A percentile compares a stretch with the other conserved stretches of the same genome.
phyloP scores from a whole-genome alignment of 805 yeast genomes.

The Scheffersomyces amazonensis region DNA sequence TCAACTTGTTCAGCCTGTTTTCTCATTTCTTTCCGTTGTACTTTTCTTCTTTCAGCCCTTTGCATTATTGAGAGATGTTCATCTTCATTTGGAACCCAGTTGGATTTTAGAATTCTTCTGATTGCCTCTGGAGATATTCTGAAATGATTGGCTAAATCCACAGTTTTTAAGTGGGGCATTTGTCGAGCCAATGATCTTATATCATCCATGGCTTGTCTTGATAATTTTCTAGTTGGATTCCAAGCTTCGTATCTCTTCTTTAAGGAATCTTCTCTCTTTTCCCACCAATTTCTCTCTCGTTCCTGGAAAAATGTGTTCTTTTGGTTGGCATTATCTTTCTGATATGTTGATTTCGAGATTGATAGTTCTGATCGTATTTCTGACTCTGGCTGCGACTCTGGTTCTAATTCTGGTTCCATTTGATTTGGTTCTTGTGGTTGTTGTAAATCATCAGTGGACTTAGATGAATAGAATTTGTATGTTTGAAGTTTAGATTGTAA shows the following conservation, averaged over 20 bases:
- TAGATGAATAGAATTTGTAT: too few species aligned
- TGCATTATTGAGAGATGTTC: constrained; percentile 44
- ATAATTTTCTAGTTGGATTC: constrained; percentile 65
- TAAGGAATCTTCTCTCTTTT: constrained; percentile 62
- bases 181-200: constrained; percentile 53
- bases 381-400: background rate
- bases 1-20: background rate
- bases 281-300: too few species aligned
- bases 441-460: too few species aligned
- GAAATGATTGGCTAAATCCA: constrained; percentile 61
- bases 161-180: constrained; percentile 59
- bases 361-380: too few species aligned
- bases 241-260: constrained; percentile 63
- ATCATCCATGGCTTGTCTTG: constrained; percentile 67
- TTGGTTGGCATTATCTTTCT: too few species aligned
- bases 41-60: constrained; percentile 46
- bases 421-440: background rate
- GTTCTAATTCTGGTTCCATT: background rate
- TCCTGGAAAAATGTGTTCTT: too few species aligned
- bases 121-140: constrained; percentile 78
- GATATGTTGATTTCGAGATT: too few species aligned
- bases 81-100: constrained; percentile 66
- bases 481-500: too few species aligned
- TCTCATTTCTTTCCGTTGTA: background rate
- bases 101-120: constrained; percentile 72